Evolutionary conservation across 169 alveolate genomes (phyloP), one percentile per base, ranked within the genome.

Genomic region (Toxoplasma gondii): DNA sequence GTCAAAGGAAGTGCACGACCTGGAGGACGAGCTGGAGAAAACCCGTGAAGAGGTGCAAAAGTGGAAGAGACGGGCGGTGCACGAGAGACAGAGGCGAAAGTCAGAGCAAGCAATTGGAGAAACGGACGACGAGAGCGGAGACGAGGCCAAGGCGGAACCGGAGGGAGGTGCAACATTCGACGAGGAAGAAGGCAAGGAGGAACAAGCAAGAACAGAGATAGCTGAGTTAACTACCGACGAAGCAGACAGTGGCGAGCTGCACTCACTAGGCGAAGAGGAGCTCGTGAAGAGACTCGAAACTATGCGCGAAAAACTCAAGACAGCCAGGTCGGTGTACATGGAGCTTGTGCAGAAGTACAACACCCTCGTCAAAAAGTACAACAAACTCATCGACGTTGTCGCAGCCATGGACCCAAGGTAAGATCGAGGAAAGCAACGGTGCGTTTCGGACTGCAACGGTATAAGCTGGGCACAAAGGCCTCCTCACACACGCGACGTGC

Each of bases 331-430:
- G 38, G 41, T 43, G 41, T 82, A 82, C 90, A 41, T 43, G 64
- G 67, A 12, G 31, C 90, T 82, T 36, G 90, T 82, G 27, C 67
- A 82, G 16, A 38, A 43, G 90, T 36, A 82, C 90, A 82, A 82
- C 64, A 43, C 58, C 27, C 90, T 82, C 41, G 90, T 82, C 41
- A 7, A 39, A 31, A 82, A 82, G 64, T 82, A 82, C 67, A 82
- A 82, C 34, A 5, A 39, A 27, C 90, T 82, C 41, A 64, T 82
- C 24, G 86, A 78, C 44, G 44, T 19, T 12, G 39, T 10, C 39
- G 45, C 12, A 78, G 44, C 86, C 44, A 31, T 4, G 22, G 44
- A n/a, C 44, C 29, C 86, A 45, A 78, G 45, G 86, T 78, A 64
- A 16, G 74, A 12, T n/a, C n/a, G n/a, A n/a, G n/a, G n/a, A n/a